These are phyloP conservation scores for Aureoboletus auriporus DNA, from an alignment of 768 basidiomycete species.

Conservation along the genomic window DNA sequence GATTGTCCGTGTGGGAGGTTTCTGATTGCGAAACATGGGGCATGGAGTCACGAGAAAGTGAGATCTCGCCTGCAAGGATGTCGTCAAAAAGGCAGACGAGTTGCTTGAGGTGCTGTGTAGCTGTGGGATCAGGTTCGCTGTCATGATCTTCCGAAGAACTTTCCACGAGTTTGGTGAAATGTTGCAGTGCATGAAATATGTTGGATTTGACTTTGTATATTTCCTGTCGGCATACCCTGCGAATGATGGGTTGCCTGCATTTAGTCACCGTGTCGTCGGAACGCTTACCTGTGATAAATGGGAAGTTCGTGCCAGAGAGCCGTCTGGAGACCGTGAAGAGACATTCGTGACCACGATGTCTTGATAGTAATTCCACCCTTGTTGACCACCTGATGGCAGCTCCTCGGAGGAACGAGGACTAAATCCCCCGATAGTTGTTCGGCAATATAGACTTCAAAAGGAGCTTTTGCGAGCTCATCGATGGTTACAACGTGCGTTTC, in stretches of 20 bases:
- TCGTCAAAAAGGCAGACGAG: conserved; percentile 48
- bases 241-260: neutral
- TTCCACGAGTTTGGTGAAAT: conserved; percentile 23
- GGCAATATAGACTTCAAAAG: conserved; percentile 64
- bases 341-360: conserved; percentile 86
- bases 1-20: conserved; percentile 22
- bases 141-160: conserved; percentile 1
- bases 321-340: conserved; percentile 50
- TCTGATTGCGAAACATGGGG: conserved; percentile 27
- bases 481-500: conserved; percentile 65
- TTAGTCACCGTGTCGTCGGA: neutral
- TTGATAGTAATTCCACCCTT: conserved; percentile 78
- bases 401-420: conserved; percentile 75
- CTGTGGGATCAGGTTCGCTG: neutral
- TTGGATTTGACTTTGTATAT: conserved; percentile 71
- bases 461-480: conserved; percentile 59
- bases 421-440: conserved; percentile 77
- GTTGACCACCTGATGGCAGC: conserved; percentile 84
- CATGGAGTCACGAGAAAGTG: conserved; percentile 32
- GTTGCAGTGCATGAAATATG: conserved; percentile 51
- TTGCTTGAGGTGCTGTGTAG: conserved; percentile 24
- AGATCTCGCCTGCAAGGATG: conserved; percentile 43
- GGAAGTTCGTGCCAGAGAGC: conserved; percentile 74
- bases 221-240: conserved; percentile 76
- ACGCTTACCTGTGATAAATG: conserved; percentile 66